Evolutionary conservation across 768 basidiomycete genomes (phyloP).

Genomic region (Mycena venus): DNA sequence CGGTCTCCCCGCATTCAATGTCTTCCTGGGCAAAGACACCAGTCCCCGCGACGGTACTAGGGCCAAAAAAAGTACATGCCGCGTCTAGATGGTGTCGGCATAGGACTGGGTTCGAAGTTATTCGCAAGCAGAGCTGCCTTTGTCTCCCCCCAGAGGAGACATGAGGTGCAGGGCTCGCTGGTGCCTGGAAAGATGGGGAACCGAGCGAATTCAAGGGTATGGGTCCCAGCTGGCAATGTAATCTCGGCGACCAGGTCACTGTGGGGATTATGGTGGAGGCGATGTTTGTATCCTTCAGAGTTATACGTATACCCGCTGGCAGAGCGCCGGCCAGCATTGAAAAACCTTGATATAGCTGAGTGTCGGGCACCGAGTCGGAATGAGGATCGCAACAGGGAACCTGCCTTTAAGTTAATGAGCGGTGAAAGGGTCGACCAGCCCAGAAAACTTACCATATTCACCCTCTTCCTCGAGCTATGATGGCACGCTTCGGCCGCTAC

Average conservation of each 20-base stretch:
- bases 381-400: too few relatives aligned
- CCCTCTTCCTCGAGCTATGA: too few relatives aligned
- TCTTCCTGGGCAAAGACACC: conserved; percentile 6
- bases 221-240: neutral
- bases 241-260: neutral
- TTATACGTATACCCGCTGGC: neutral
- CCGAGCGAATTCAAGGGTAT: neutral
- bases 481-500: too few relatives aligned
- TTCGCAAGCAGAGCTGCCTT: neutral
- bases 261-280: neutral
- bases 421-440: too few relatives aligned
- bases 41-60: conserved; percentile 16
- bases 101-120: neutral
- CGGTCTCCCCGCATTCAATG: conserved; percentile 8
- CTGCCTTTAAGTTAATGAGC: too few relatives aligned
- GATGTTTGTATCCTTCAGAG: neutral
- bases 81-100: neutral
- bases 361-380: too few relatives aligned
- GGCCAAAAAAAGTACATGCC: conserved; percentile 4
- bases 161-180: conserved; percentile 5
- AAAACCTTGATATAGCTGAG: too few relatives aligned
- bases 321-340: neutral
- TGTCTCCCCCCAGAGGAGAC: conserved; percentile 13
- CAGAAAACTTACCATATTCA: too few relatives aligned
- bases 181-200: neutral